Base-by-base conservation (phyloP, 2,329 filamentous ascomycete genomes). In the Neocatenulostroma microsporum region DNA sequence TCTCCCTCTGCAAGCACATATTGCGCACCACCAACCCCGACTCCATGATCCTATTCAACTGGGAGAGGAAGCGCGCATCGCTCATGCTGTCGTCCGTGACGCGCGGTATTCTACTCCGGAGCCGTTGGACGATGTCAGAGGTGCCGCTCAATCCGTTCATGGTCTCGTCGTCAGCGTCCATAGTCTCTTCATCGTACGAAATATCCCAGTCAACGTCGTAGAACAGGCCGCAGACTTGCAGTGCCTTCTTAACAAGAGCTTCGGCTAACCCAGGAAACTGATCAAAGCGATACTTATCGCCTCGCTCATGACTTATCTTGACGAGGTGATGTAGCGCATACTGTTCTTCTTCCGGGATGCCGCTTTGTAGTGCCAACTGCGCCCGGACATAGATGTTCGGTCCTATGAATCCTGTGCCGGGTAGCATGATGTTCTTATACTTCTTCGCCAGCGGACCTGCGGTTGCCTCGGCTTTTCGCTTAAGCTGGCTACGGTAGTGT, bases 221-320 rank as follows among this genome's bases (percentile, higher is more conserved):
- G 62, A 88, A 93, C 10, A 94, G 64, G 30, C 71, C 73, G 38
- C 82, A 82, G 26, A 94, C 73, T 44, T 88, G 78, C 33, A 95
- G 68, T 2, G 83, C 80, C 55, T 93, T 93, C 43, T 87, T 82
- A 37, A 94, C 78, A 8, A 98, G 72, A 3, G 84, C 84, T 60
- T 96, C 91, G 1, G 86, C 85, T 19, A 98, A 72, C 8, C 85
- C 81, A 2, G 84, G 82, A 50, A 95, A 96, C 4, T 85, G 84
- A 50, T 94, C 87, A 48, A 96, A 95, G 42, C 85, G 83, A 63
- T 94, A 95, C 61, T 94, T 94, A 58, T 96, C 91, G 30, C 89
- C 89, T 28, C 88, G 77, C 60, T 96, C 88, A 55, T 82, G 91
- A 0, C 88, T 95, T 19, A 96, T 95, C 58, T 94, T 94, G 41